Evolutionary conservation across 495 filamentous ascomycete genomes (phyloP).

Genomic region (Penicillium samsonianum): DNA sequence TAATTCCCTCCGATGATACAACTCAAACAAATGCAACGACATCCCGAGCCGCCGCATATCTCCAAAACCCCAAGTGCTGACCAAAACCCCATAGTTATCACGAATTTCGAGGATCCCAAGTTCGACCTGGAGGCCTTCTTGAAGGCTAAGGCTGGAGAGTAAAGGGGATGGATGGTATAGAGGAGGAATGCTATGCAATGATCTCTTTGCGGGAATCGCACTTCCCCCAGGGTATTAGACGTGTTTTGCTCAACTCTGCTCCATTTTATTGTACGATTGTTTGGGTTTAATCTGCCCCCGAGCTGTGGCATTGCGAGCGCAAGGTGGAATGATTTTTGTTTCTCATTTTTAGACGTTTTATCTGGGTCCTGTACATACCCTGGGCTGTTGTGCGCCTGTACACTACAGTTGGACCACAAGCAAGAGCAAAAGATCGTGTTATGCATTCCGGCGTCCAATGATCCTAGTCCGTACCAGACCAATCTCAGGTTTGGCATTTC

Average conservation of each 20-base stretch:
- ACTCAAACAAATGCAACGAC: background rate
- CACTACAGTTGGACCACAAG: slow-evolving; percentile 48
- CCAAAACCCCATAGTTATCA: slow-evolving; percentile 60
- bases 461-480: slow-evolving; percentile 6
- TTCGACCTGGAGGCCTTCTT: slow-evolving; percentile 91
- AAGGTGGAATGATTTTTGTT: slow-evolving; percentile 46
- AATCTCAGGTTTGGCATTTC: slow-evolving; percentile 7
- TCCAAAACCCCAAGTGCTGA: slow-evolving; percentile 25
- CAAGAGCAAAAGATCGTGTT: slow-evolving; percentile 50
- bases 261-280: slow-evolving; percentile 54
- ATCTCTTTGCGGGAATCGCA: slow-evolving; percentile 38
- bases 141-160: slow-evolving; percentile 61
- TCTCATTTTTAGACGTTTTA: slow-evolving; percentile 47
- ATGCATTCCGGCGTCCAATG: slow-evolving; percentile 36
- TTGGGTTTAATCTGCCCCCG: slow-evolving; percentile 48
- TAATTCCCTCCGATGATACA: slow-evolving; percentile 3
- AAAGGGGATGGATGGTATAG: slow-evolving; percentile 34
- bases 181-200: slow-evolving; percentile 38
- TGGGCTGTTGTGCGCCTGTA: slow-evolving; percentile 50
- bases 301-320: slow-evolving; percentile 52
- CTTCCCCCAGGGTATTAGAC: slow-evolving; percentile 44
- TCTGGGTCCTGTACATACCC: slow-evolving; percentile 53
- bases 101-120: slow-evolving; percentile 77
- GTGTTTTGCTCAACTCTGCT: slow-evolving; percentile 37
- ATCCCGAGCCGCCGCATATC: slow-evolving; percentile 9